phyloP scores from a whole-genome alignment of 2,329 filamentous ascomycete genomes.

The Monilinia fructicola region DNA sequence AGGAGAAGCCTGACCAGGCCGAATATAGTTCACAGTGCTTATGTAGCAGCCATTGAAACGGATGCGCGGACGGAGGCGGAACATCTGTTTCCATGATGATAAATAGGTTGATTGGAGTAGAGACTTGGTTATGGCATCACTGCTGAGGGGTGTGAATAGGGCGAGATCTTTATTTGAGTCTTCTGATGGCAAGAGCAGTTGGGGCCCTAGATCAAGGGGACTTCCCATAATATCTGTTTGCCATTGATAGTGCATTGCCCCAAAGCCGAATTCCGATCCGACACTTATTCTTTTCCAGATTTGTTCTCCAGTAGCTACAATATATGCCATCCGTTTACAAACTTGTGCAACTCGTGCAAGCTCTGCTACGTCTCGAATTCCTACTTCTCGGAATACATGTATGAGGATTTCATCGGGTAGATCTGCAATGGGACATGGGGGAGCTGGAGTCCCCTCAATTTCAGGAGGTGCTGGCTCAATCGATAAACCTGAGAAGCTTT shows the following conservation, averaged over 20 bases:
- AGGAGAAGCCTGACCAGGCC: slow-evolving; percentile 71
- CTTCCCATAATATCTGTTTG: slow-evolving; percentile 60
- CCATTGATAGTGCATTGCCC: slow-evolving; percentile 79
- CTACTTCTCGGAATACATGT: slow-evolving; percentile 73
- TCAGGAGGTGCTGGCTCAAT: slow-evolving; percentile 68
- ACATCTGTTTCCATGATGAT: slow-evolving; percentile 65
- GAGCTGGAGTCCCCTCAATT: slow-evolving; percentile 69
- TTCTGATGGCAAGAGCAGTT: slow-evolving; percentile 1
- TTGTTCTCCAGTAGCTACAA: slow-evolving; percentile 78
- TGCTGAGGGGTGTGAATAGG: neutral
- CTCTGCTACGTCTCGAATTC: slow-evolving; percentile 70
- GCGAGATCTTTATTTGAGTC: slow-evolving; percentile 20
- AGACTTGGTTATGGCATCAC: slow-evolving; percentile 7
- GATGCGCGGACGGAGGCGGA: slow-evolving; percentile 77
- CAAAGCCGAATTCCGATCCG: slow-evolving; percentile 72
- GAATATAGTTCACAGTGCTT: slow-evolving; percentile 91
- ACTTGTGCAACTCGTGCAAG: slow-evolving; percentile 76
- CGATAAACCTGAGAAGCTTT: slow-evolving; percentile 67
- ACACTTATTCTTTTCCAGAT: slow-evolving; percentile 81
- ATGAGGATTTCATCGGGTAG: slow-evolving; percentile 83
- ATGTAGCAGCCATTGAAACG: slow-evolving; percentile 97
- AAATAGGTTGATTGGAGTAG: slow-evolving; percentile 43
- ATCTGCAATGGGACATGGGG: slow-evolving; percentile 74
- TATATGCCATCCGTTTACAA: slow-evolving; percentile 83
- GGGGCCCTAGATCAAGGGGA: slow-evolving; percentile 44